Percentiles rank a stretch among this genome's conserved stretches.
Conservation (phyloP, 2,329 filamentous ascomycete species). For the Calonectria fujianensis region DNA sequence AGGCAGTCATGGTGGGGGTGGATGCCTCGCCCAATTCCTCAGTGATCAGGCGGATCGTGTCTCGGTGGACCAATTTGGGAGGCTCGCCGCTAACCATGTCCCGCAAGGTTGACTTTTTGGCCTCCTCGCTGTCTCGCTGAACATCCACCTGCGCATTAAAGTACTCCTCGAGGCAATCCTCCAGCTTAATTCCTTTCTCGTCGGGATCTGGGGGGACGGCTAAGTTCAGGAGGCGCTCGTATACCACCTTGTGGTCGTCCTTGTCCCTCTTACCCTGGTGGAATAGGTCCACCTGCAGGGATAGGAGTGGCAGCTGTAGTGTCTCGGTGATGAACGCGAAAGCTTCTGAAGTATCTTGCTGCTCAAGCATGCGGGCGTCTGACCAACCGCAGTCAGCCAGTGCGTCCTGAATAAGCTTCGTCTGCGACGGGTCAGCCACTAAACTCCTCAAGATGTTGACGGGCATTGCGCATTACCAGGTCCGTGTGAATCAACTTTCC, state of each 20-base stretch:
- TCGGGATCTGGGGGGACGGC: constrained; percentile 87
- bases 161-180: constrained; percentile 94
- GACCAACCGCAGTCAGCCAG: constrained; percentile 91
- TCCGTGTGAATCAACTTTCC: constrained; percentile 91
- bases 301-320: constrained; percentile 89
- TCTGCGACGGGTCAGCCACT: constrained; percentile 70
- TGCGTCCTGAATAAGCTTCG: constrained; percentile 86
- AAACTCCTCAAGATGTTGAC: not conserved
- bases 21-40: constrained; percentile 58
- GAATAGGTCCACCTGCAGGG: constrained; percentile 94
- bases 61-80: constrained; percentile 55
- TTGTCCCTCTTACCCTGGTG: constrained; percentile 90
- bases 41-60: constrained; percentile 60
- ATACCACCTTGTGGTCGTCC: constrained; percentile 96
- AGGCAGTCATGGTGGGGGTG: constrained; percentile 58
- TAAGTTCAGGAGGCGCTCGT: constrained; percentile 92
- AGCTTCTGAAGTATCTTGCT: constrained; percentile 97
- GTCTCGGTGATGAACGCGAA: constrained; percentile 96
- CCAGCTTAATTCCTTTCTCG: constrained; percentile 83
- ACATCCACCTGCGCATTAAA: constrained; percentile 97
- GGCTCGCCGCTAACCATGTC: constrained; percentile 52
- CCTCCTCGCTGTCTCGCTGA: constrained; percentile 79
- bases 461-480: constrained; percentile 73
- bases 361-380: constrained; percentile 84
- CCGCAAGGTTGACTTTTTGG: constrained; percentile 65